Evolutionary conservation across 371 early-diverging fungal species (phyloP), one percentile per base, ranked within the genome.

Genomic region (Lichtheimia corymbifera): DNA sequence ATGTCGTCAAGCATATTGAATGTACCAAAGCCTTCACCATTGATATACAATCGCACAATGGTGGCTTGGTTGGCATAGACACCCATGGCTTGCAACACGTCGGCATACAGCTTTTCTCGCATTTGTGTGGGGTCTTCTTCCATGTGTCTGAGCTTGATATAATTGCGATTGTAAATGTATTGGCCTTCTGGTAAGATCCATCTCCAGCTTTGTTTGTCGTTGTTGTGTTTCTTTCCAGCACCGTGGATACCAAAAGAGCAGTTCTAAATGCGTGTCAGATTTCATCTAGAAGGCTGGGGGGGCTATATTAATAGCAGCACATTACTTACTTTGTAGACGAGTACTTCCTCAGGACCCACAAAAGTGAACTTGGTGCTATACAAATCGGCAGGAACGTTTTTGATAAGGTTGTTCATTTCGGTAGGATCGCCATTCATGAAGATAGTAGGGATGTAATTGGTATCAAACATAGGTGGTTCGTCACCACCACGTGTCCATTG

Each of bases 71-170:
- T 81, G 52, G 68, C 78, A 63, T 79, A 79, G 45, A 75, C 74
- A 13, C 84, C 84, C 72, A 84, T 71, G 24, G 84, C 79, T 49
- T 76, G 72, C 6, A 76, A 61, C 57, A 72, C 62, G 53, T 84
- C 84, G 13, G 84, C 81, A 65, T 81, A 84, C 5, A 81, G 65
- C 66, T 84, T 84, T 58, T 84, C 84, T 50, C 84, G 83, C 68
- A 84, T 79, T 64, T 84, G 84, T 11, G 84, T 84, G 18, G 84
- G 84, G 43, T 84, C 84, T 63, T 81, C 81, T 65, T 82, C 83
- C 78, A 79, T 79, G 50, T 84, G 78, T 18, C 84, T 79, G 41
- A 82, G 58, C 67, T 84, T 84, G 73, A 84, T 76, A 54, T 73
- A 77, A 62, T 65, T 71, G 28, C 84, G 83, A 45, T 70, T 68